phyloP scores from a whole-genome alignment of 352 stramenopile species.

The Phytophthora foliorum region DNA sequence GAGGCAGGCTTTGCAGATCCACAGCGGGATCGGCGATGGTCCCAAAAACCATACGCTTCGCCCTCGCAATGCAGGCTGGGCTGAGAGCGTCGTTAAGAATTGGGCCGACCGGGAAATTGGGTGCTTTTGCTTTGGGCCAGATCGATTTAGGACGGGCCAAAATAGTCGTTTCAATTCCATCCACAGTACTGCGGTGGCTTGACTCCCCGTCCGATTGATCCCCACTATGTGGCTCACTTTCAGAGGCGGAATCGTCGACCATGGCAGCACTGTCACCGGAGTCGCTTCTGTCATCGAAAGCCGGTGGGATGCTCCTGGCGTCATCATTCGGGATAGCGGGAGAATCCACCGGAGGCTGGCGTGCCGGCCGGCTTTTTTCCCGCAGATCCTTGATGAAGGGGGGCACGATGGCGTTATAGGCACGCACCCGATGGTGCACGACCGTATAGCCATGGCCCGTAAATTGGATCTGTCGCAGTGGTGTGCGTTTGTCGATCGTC shows the following conservation, averaged over 20 bases:
- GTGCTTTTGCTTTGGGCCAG: neutral
- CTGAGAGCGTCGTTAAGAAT: too few relatives aligned
- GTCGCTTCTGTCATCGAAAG: neutral
- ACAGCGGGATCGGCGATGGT: neutral
- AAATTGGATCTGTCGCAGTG: constrained; percentile 20
- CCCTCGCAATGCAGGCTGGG: neutral
- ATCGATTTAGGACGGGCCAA: neutral
- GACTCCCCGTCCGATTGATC: neutral
- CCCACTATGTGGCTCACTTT: neutral
- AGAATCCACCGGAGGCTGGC: neutral
- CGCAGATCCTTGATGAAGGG: neutral
- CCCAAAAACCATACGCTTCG: neutral
- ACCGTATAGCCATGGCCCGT: neutral
- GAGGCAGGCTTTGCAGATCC: neutral
- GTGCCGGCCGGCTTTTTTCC: neutral
- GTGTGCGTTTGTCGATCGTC: constrained; percentile 3
- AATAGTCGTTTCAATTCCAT: neutral
- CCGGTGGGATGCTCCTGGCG: neutral
- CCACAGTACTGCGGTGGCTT: neutral
- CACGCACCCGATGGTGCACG: neutral
- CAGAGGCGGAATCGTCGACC: neutral
- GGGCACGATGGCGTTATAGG: neutral
- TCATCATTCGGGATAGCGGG: neutral
- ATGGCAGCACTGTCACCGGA: neutral
- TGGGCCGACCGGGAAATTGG: neutral